Conservation (phyloP, 2,329 filamentous ascomycete genomes). For the Arthroderma sp. region DNA sequence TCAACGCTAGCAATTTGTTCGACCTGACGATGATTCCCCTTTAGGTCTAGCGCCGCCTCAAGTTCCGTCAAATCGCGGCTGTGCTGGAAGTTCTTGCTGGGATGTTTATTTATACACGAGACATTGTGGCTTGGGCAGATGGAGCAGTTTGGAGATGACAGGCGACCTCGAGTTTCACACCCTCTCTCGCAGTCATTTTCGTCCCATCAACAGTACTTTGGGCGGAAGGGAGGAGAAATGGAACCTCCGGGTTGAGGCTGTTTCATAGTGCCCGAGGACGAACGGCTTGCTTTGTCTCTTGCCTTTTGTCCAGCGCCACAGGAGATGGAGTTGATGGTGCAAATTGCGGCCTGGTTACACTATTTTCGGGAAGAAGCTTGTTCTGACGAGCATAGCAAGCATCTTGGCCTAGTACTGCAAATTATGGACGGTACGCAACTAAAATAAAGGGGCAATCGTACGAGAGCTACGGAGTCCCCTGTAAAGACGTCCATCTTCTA, state of each 20-base stretch:
- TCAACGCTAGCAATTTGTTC: neutral
- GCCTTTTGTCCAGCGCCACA: neutral
- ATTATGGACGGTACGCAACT: neutral
- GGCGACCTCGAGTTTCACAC: too few relatives aligned
- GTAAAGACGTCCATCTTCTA: too few relatives aligned
- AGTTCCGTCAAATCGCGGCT: neutral
- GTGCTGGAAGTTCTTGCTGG: neutral
- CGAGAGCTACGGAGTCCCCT: neutral
- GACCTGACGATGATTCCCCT: neutral
- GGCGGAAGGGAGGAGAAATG: neutral
- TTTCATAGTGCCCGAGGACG: neutral
- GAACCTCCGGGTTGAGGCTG: neutral
- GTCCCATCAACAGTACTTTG: too few relatives aligned
- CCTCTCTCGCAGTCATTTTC: too few relatives aligned
- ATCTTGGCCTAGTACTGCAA: neutral
- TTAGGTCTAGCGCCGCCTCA: neutral
- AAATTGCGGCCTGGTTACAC: neutral
- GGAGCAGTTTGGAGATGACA: neutral
- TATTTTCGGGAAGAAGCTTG: neutral
- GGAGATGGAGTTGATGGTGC: neutral
- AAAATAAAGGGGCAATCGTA: neutral
- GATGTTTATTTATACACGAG: neutral
- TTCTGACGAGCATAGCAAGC: neutral
- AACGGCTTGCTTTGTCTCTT: neutral
- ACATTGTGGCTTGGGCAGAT: neutral